Percentiles rank a stretch among this genome's conserved stretches.
These are phyloP conservation scores for Anastatica hierochuntica DNA, from an alignment of 345 rosid genomes.

Conservation along the genomic window DNA sequence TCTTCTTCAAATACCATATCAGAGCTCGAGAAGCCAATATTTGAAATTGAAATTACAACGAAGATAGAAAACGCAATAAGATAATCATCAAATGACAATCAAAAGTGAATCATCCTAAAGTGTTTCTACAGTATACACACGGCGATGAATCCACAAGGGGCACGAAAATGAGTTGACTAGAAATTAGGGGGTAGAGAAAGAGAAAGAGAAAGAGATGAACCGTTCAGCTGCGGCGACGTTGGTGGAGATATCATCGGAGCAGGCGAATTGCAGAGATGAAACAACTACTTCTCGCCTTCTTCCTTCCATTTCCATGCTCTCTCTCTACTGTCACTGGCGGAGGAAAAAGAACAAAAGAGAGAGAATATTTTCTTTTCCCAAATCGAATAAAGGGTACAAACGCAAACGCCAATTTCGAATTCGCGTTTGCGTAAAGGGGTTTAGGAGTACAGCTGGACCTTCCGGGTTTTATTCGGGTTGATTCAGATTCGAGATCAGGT, in stretches of 20 bases:
- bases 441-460: no score
- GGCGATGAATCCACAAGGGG: no score
- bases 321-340: neutral
- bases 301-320: conserved; percentile 11
- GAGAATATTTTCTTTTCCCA: no score
- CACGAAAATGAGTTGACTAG: no score
- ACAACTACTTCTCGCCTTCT: conserved; percentile 43
- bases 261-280: conserved; percentile 71
- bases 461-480: no score
- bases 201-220: conserved; percentile 20
- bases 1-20: no score
- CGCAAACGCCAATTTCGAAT: neutral
- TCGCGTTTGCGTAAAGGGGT: neutral
- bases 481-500: no score
- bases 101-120: no score
- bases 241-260: conserved; percentile 67
- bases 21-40: neutral
- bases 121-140: no score
- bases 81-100: no score
- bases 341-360: neutral
- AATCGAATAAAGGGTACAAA: neutral
- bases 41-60: neutral
- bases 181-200: no score
- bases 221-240: conserved; percentile 69
- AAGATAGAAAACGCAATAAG: neutral